Evolutionary conservation across 345 rosid genomes (phyloP).

Genomic region (Triadica sebifera): DNA sequence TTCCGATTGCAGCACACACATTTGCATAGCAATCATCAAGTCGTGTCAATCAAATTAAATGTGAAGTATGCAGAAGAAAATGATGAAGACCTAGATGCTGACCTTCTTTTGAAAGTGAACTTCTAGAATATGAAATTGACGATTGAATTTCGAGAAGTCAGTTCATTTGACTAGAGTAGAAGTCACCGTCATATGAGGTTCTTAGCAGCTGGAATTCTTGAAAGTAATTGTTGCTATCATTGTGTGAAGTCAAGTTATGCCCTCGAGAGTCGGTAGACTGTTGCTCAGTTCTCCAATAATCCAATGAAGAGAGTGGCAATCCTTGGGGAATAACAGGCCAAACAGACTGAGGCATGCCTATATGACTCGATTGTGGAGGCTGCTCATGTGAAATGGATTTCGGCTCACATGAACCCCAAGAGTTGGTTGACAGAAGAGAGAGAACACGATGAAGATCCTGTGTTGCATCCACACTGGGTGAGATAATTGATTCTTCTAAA

Average conservation of each 20-base stretch:
- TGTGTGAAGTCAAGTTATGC: slow-evolving; percentile 25
- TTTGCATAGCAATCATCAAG: background rate
- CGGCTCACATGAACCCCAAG: slow-evolving; percentile 53
- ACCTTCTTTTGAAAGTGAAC: slow-evolving; percentile 8
- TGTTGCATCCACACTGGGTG: slow-evolving; percentile 50
- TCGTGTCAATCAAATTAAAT: background rate
- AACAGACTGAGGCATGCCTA: slow-evolving; percentile 32
- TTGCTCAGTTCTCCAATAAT: slow-evolving; percentile 43
- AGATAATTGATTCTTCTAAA: slow-evolving; percentile 50
- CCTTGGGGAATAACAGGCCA: slow-evolving; percentile 29
- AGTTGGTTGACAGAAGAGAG: slow-evolving; percentile 99
- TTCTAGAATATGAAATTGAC: background rate
- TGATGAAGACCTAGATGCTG: background rate
- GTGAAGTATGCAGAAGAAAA: background rate
- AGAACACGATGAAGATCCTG: slow-evolving; percentile 91
- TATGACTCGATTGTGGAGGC: slow-evolving; percentile 25
- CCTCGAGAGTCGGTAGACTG: slow-evolving; percentile 30
- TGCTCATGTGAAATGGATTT: slow-evolving; percentile 43
- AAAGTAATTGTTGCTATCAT: slow-evolving; percentile 33
- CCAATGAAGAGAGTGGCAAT: slow-evolving; percentile 31
- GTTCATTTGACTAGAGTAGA: slow-evolving; percentile 44
- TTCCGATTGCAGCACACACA: no score
- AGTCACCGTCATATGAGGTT: slow-evolving; percentile 40
- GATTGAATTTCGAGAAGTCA: slow-evolving; percentile 20
- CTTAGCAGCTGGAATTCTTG: slow-evolving; percentile 45